These are phyloP conservation scores for Aspergillus affinis DNA, from an alignment of 495 filamentous ascomycete species.

Conservation along the genomic window DNA sequence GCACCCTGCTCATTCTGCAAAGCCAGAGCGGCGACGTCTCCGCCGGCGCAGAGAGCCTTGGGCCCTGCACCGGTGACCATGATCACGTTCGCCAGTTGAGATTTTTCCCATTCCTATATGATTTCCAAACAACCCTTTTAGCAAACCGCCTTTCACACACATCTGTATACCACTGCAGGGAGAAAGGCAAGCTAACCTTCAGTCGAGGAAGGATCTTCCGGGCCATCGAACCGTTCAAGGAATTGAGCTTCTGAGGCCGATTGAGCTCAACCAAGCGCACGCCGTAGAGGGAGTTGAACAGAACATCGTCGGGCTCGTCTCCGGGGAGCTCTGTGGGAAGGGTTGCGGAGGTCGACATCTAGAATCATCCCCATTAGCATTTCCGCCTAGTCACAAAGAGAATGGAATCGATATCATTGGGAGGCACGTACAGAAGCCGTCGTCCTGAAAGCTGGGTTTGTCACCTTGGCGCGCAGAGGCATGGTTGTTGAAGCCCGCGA, in stretches of 20 bases:
- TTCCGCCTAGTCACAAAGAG: not conserved
- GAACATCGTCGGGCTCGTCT: conserved; percentile 85
- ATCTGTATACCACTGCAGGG: not conserved
- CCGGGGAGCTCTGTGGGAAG: conserved; percentile 54
- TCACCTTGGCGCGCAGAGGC: conserved; percentile 86
- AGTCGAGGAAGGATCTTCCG: conserved; percentile 86
- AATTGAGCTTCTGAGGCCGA: conserved; percentile 84
- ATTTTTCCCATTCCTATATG: conserved; percentile 86
- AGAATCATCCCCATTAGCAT: conserved; percentile 7
- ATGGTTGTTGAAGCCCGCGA: conserved; percentile 57
- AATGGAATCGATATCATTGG: not conserved
- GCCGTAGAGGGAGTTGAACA: conserved; percentile 85
- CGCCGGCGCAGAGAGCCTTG: conserved; percentile 89
- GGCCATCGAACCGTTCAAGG: conserved; percentile 89
- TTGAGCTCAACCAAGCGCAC: conserved; percentile 93
- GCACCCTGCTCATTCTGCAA: conserved; percentile 64
- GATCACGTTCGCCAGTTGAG: conserved; percentile 86
- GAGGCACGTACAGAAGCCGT: conserved; percentile 40
- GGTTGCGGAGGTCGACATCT: conserved; percentile 59
- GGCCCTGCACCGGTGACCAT: conserved; percentile 85
- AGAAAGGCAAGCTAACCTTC: conserved; percentile 44
- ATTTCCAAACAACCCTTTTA: conserved; percentile 19
- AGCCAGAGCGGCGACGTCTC: conserved; percentile 80
- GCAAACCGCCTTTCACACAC: not conserved
- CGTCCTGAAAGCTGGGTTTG: conserved; percentile 57